These are phyloP conservation scores for Dicorynia guianensis DNA, from an alignment of 306 rosid genomes.

Conservation along the genomic window DNA sequence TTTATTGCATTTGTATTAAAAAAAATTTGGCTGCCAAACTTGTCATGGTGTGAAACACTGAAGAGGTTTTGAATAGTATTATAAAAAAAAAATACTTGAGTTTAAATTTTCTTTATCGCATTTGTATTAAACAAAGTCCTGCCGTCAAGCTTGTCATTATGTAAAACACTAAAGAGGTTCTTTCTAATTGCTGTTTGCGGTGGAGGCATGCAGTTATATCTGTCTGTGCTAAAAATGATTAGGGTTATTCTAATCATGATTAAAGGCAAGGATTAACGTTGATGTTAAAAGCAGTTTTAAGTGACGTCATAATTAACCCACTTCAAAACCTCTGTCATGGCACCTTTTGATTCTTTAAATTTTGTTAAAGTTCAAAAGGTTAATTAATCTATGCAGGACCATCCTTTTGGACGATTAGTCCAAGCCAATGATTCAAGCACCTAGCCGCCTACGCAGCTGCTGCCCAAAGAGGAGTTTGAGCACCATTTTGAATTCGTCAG, in stretches of 20 bases:
- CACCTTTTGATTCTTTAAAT: slow-evolving; percentile 1
- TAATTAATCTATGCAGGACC: background rate
- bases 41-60: too few species aligned
- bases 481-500: slow-evolving; percentile 29
- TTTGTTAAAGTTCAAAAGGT: slow-evolving; percentile 7
- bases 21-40: too few species aligned
- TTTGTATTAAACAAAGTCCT: slow-evolving; percentile 30
- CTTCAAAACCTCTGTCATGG: slow-evolving; percentile 9
- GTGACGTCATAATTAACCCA: slow-evolving; percentile 32
- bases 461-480: slow-evolving; percentile 18
- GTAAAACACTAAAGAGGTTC: slow-evolving; percentile 6
- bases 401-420: background rate
- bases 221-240: slow-evolving; percentile 41
- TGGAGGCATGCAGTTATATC: slow-evolving; percentile 51
- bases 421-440: slow-evolving; percentile 7
- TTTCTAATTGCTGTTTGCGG: slow-evolving; percentile 31
- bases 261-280: slow-evolving; percentile 23
- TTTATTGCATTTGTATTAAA: too few species aligned
- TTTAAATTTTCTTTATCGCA: too few species aligned
- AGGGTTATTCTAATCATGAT: slow-evolving; percentile 24
- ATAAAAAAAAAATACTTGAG: too few species aligned
- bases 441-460: slow-evolving; percentile 44
- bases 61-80: too few species aligned
- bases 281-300: slow-evolving; percentile 41
- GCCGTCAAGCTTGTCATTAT: slow-evolving; percentile 44